A percentile compares a stretch with the other conserved stretches of the same genome.
Evolutionary conservation across 208 protist species (phyloP).

Genomic region (Leishmania guyanensis): DNA sequence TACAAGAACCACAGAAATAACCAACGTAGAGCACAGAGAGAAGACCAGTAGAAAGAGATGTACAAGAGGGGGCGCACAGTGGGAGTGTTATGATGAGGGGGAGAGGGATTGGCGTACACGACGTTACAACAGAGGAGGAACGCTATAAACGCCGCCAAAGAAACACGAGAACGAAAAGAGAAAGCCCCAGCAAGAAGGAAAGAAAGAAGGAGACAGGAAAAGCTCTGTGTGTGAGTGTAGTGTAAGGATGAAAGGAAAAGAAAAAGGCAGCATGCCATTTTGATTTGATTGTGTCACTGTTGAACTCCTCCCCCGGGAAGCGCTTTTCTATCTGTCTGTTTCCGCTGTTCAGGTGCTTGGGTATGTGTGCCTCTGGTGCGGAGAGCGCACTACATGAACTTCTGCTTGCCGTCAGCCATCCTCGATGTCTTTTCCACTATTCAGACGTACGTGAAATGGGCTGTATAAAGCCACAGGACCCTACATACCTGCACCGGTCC

Average conservation of each 20-base stretch:
- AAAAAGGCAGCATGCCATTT: neutral
- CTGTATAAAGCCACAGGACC: neutral
- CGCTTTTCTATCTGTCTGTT: neutral
- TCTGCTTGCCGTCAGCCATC: neutral
- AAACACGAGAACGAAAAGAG: neutral
- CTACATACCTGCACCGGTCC: neutral
- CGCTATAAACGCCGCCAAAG: neutral
- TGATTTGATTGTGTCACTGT: neutral
- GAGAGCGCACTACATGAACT: neutral
- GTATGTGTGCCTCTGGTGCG: neutral
- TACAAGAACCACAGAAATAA: conserved; percentile 13
- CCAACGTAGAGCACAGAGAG: conserved; percentile 1
- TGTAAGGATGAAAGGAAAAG: neutral
- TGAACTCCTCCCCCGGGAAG: neutral
- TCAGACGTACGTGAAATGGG: neutral
- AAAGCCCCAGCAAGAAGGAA: neutral
- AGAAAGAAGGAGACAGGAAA: neutral
- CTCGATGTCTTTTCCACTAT: neutral
- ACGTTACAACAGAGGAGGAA: neutral
- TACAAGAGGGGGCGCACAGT: neutral
- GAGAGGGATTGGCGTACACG: neutral
- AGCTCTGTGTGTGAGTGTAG: neutral
- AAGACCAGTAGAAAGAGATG: neutral
- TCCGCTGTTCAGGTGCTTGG: neutral
- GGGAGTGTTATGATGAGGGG: neutral